These are phyloP conservation scores for Hymenoscyphus linearis DNA, from an alignment of 2,329 filamentous ascomycete genomes.

Conservation along the genomic window DNA sequence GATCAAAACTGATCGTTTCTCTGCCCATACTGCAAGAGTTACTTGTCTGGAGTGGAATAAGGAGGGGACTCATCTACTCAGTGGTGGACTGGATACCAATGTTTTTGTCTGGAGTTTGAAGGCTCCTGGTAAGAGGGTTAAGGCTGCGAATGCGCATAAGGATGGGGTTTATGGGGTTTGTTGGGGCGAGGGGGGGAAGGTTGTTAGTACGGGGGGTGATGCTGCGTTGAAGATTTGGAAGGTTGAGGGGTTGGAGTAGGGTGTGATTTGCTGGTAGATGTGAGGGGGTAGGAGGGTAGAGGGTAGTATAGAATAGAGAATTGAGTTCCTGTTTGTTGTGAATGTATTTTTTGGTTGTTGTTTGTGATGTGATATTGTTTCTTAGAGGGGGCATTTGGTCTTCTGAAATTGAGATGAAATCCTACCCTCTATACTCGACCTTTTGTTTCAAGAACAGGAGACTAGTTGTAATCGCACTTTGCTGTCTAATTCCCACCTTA, in stretches of 20 bases:
- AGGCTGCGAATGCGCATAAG: constrained; percentile 86
- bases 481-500: too few relatives aligned
- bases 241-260: constrained; percentile 50
- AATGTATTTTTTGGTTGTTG: too few relatives aligned
- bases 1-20: constrained; percentile 75
- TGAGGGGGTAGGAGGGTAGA: neutral
- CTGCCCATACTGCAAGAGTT: constrained; percentile 63
- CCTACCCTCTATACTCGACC: too few relatives aligned
- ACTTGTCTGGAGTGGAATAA: constrained; percentile 72
- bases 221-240: constrained; percentile 88
- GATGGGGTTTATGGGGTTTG: constrained; percentile 86
- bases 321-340: too few relatives aligned
- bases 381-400: too few relatives aligned
- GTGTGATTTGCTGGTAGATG: too few relatives aligned
- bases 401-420: too few relatives aligned
- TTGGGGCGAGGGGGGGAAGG: constrained; percentile 63
- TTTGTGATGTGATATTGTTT: too few relatives aligned
- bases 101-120: constrained; percentile 85
- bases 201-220: constrained; percentile 80
- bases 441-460: too few relatives aligned
- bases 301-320: neutral
- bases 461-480: too few relatives aligned
- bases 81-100: constrained; percentile 84
- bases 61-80: constrained; percentile 71
- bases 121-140: constrained; percentile 78